phyloP scores from a whole-genome alignment of 2,329 filamentous ascomycete genomes.

The Harringtonia aguacate region DNA sequence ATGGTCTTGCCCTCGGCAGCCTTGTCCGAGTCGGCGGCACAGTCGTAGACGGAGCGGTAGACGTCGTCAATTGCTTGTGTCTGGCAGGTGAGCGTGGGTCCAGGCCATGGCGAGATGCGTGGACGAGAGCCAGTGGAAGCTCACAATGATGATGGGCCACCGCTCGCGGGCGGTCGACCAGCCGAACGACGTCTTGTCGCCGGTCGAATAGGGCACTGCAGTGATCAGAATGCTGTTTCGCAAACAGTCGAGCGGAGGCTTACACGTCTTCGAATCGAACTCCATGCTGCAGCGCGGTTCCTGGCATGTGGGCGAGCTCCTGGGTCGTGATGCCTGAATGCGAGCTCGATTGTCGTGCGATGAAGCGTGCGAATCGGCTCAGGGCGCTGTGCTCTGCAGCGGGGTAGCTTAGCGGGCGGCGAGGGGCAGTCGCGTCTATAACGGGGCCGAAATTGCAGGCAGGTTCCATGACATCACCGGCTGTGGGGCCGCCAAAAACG shows the following conservation, averaged over 20 bases:
- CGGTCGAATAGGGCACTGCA: conserved; percentile 67
- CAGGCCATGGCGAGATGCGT: not conserved
- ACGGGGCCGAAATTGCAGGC: no score
- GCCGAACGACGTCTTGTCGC: conserved; percentile 78
- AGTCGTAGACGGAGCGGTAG: conserved; percentile 58
- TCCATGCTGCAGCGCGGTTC: no score
- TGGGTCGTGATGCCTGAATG: no score
- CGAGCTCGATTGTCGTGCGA: no score
- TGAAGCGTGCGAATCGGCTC: no score
- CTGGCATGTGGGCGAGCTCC: no score
- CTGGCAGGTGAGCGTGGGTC: conserved; percentile 29
- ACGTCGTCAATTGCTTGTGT: conserved; percentile 90
- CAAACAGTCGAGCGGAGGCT: conserved; percentile 18
- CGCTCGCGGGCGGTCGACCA: conserved; percentile 73
- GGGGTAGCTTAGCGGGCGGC: no score
- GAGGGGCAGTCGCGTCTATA: no score
- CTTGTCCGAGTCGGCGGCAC: conserved; percentile 50
- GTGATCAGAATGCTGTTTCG: not conserved
- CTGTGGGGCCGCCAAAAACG: no score
- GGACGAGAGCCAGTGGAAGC: not conserved
- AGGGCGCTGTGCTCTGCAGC: no score
- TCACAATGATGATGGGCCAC: conserved; percentile 89
- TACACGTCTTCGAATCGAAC: conserved; percentile 63
- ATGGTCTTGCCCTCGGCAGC: conserved; percentile 78
- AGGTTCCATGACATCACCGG: no score